Conservation (phyloP, 305 asterid species). For the Monarda citriodora region DNA sequence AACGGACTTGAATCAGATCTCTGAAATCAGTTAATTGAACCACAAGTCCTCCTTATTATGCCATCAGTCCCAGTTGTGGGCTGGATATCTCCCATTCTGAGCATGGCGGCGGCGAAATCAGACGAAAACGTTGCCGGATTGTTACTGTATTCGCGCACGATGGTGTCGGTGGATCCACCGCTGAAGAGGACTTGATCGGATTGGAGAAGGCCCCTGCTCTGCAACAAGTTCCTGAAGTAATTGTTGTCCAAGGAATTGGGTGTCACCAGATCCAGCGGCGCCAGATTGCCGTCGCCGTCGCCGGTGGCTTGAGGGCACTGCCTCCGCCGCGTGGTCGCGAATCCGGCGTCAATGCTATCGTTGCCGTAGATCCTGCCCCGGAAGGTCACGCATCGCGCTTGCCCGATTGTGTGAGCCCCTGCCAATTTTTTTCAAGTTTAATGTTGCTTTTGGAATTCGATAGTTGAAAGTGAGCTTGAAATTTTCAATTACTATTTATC, state of each 20-base stretch:
- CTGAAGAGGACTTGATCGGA: conserved; percentile 36
- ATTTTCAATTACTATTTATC: no score
- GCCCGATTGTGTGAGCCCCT: conserved; percentile 27
- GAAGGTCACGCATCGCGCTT: conserved; percentile 17
- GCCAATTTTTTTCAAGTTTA: not conserved
- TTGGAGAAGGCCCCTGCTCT: conserved; percentile 22
- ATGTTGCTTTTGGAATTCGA: no score
- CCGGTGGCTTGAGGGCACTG: conserved; percentile 17
- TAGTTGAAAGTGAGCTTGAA: no score
- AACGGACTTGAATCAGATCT: not conserved
- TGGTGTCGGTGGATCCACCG: conserved; percentile 36
- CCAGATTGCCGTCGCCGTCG: conserved; percentile 25
- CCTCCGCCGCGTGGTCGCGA: conserved; percentile 11
- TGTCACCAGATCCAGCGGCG: conserved; percentile 44
- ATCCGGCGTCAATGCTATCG: conserved; percentile 2
- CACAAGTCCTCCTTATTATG: conserved; percentile 38
- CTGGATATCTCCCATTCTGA: conserved; percentile 46
- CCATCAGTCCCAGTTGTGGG: conserved; percentile 37
- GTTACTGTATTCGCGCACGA: conserved; percentile 32
- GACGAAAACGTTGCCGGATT: conserved; percentile 29
- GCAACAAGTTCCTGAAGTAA: conserved; percentile 31
- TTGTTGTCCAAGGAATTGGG: conserved; percentile 36
- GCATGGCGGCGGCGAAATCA: conserved; percentile 42
- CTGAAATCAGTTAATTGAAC: conserved; percentile 22
- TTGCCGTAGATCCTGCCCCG: conserved; percentile 18